Conservation (phyloP, 305 asterid genomes). For the Rubia occidens region DNA sequence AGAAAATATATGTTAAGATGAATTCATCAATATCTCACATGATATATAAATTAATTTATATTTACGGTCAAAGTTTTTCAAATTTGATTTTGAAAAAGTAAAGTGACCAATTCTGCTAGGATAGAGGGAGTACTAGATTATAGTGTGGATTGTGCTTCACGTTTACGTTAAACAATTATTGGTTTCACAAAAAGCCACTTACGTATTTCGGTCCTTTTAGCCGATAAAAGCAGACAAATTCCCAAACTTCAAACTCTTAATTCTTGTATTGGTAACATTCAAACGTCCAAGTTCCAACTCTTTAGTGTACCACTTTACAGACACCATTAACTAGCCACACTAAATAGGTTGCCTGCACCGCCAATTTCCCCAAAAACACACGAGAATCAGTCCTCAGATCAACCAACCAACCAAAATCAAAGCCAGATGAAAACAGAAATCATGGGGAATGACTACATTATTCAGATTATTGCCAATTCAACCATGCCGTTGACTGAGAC, state of each 20-base stretch:
- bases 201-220: too few relatives aligned
- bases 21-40: too few relatives aligned
- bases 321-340: not conserved
- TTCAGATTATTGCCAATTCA: constrained; percentile 15
- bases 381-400: not conserved
- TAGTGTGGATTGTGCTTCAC: too few relatives aligned
- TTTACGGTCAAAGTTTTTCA: too few relatives aligned
- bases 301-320: constrained; percentile 1
- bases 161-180: too few relatives aligned
- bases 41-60: too few relatives aligned
- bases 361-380: not conserved
- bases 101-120: too few relatives aligned
- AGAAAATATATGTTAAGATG: too few relatives aligned
- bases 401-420: not conserved
- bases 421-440: not conserved
- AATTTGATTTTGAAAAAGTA: too few relatives aligned
- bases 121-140: too few relatives aligned
- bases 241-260: not conserved
- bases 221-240: not conserved
- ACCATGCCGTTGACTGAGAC: constrained; percentile 13
- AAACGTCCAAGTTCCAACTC: not conserved
- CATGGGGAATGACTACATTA: not conserved
- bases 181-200: too few relatives aligned
- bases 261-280: not conserved
- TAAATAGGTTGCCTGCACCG: not conserved